Evolutionary conservation across 2,329 filamentous ascomycete genomes (phyloP).

Genomic region (Lithohypha guttulata): DNA sequence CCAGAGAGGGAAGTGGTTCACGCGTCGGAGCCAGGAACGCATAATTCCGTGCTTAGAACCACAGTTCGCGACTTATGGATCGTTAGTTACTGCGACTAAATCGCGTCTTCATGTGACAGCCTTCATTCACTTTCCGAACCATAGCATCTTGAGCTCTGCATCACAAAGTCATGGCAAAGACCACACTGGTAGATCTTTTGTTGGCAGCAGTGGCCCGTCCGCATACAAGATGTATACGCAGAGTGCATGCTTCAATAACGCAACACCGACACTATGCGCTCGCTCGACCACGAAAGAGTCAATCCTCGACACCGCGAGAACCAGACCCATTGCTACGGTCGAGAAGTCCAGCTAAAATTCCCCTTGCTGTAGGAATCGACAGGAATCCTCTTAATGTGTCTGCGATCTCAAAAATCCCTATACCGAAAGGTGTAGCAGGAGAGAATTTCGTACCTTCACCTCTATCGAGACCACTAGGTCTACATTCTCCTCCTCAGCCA

Average conservation of each 20-base stretch:
- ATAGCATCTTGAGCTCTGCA: no score
- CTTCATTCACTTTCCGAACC: no score
- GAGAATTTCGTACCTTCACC: constrained; percentile 42
- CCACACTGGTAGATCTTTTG: constrained; percentile 13
- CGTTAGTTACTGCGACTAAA: no score
- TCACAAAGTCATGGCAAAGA: constrained; percentile 14
- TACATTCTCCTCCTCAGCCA: constrained; percentile 57
- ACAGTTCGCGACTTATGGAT: no score
- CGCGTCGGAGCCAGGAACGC: no score
- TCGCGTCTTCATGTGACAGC: no score
- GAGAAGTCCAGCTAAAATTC: constrained; percentile 12
- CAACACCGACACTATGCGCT: constrained; percentile 2
- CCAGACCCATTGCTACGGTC: constrained; percentile 3
- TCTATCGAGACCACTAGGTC: constrained; percentile 67
- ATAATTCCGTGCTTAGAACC: constrained; percentile 1
- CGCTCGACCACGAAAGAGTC: not conserved
- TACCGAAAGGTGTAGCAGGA: constrained; percentile 24
- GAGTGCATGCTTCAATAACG: not conserved
- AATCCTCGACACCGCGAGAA: constrained; percentile 10
- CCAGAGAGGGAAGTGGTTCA: not conserved
- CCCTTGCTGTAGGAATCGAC: constrained; percentile 20
- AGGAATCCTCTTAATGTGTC: constrained; percentile 17
- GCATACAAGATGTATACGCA: constrained; percentile 15
- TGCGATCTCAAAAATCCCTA: constrained; percentile 20
- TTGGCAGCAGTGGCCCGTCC: constrained; percentile 17